Evolutionary conservation across 495 filamentous ascomycete species (phyloP), one percentile per base, ranked within the genome.

Genomic region (Beverwykella pulmonaria): DNA sequence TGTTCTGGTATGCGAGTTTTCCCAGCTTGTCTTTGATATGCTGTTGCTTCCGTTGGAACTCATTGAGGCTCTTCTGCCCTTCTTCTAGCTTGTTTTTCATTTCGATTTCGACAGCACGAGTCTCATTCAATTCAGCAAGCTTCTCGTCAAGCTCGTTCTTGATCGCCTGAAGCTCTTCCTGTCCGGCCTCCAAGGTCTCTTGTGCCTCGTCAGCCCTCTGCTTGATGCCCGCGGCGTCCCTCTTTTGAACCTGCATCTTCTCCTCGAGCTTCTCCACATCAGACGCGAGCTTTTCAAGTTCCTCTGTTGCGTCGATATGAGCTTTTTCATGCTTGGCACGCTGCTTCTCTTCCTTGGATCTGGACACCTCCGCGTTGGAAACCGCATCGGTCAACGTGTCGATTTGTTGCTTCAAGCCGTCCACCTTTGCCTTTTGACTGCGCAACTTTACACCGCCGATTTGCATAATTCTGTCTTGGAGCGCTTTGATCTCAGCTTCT

Each of bases 1-100:
- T 80, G 65, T 90, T 91, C 63, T 96, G 91, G 22, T 97, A 78
- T 9, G 82, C 75, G 22, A 92, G 82, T 78, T 95, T 97, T 67
- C 82, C 81, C 7, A 95, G 79, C 80, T 97, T 97, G 58, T 96
- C 90, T 26, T 91, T 81, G 92, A 92, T 97, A 79, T 96, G 90
- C 27, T 80, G 82, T 17, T 89, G 80, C 19, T 90, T 86, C 78
- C 91, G 93, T 74, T 96, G 89, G 77, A 94, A 93, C 65, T 98
- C 94, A 8, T 78, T 73, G 23, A 97, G 83, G 12, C 88, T 85
- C 77, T 97, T 98, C 68, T 96, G 91, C 78, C 92, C 93, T 75
- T 98, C 93, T 72, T 98, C 92, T 19, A 98, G 86, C 76, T 96
- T 94, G 76, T 97, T 97, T 55, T 92, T 91, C 92, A 97, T 97